Base-by-base conservation (phyloP, 768 basidiomycete genomes). In the Tricholoma sp. region DNA sequence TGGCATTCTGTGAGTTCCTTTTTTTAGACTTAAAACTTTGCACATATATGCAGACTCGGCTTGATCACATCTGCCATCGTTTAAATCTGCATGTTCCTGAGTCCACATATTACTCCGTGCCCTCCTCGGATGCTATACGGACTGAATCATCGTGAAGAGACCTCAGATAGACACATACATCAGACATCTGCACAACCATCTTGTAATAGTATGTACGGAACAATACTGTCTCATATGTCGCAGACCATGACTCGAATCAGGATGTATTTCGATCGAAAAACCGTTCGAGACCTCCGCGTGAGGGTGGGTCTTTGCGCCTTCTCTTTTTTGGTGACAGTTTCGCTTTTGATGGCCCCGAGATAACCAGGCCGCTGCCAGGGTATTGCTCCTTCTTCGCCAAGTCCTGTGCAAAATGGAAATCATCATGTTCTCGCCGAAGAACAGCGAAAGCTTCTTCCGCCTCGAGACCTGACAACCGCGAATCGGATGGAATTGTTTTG, bases 381-480 rank as follows among this genome's bases (percentile, higher is more conserved):
- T 47, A 24, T 9, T 49, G 47, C 53, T 76, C 73, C 24, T 78
- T 78, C 24, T 78, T 78, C 18, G 86, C 80, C 51, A 98, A 66
- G 54, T 91, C 88, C 63, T 85, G 78, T 1, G 95, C 94, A 62
- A 93, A 84, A 69, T 98, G 95, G 68, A 84, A 97, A 70, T 97
- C 95, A 34, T 83, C 79, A 63, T 98, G 95, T 65, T 97, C 95
- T 68, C 80, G 61, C 53, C 75, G 76, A 54, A 82, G 65, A 57
- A 70, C 70, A 6, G 69, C 73, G 36, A 86, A 62, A 17, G 64
- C 74, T 62, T 64, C 65, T 55, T 70, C 66, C 59, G 71, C 74
- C 50, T 63, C 75, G 39, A 61, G 65, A 52, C 65, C 70, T 51
- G 55, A 48, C 53, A 58, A 57, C 29, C 52, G 52, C 29, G 52